phyloP scores from a whole-genome alignment of 2,329 filamentous ascomycete species.

The Fusarium sp. region DNA sequence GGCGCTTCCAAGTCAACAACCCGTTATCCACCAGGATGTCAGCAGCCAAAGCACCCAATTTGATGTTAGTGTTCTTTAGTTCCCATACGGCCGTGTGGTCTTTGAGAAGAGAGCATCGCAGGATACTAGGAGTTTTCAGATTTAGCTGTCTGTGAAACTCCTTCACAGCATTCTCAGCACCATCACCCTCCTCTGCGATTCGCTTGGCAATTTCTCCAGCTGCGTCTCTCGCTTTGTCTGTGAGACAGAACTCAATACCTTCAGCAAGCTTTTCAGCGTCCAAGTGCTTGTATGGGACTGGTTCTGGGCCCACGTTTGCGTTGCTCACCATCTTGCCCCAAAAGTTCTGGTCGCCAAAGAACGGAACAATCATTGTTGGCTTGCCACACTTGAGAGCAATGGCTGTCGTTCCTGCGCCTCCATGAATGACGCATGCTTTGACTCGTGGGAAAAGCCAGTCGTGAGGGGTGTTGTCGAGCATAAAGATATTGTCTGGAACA shows the following conservation, averaged over 20 bases:
- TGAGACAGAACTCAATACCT: conserved; percentile 76
- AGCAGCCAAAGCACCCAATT: conserved; percentile 72
- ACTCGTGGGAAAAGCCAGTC: conserved; percentile 81
- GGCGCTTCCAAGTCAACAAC: conserved; percentile 70
- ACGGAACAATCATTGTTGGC: conserved; percentile 81
- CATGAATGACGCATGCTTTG: conserved; percentile 76
- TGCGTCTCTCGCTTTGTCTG: conserved; percentile 67
- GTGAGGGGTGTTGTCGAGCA: conserved; percentile 80
- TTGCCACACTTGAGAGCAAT: conserved; percentile 77
- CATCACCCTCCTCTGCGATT: conserved; percentile 73
- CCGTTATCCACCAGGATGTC: conserved; percentile 71
- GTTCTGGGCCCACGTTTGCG: conserved; percentile 71
- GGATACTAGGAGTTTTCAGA: conserved; percentile 61
- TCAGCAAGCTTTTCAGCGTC: conserved; percentile 72
- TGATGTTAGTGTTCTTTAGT: conserved; percentile 68
- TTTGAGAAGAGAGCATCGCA: conserved; percentile 74
- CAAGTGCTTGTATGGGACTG: conserved; percentile 76
- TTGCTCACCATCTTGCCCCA: conserved; percentile 78
- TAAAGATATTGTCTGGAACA: conserved; percentile 72
- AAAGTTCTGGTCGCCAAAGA: conserved; percentile 84
- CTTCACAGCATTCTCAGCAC: conserved; percentile 74
- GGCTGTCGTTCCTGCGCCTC: conserved; percentile 82
- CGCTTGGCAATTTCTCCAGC: conserved; percentile 68
- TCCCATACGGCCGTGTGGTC: conserved; percentile 75
- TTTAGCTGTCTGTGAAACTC: conserved; percentile 72